Evolutionary conservation across 2,329 filamentous ascomycete genomes (phyloP).

Genomic region (Colletotrichum sp.): DNA sequence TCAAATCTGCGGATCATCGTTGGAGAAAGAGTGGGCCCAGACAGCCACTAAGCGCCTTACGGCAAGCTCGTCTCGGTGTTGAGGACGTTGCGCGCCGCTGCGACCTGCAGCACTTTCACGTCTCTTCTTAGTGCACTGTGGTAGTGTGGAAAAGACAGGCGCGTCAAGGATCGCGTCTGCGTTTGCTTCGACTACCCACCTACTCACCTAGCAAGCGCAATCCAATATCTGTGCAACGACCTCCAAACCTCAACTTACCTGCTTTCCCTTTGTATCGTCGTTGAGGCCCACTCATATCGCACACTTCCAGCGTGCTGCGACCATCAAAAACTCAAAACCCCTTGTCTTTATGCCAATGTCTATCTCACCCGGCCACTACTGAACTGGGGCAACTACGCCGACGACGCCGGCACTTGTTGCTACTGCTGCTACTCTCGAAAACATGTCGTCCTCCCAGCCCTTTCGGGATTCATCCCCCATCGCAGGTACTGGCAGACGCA

Average conservation of each 20-base stretch:
- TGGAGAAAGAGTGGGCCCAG: neutral
- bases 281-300: neutral
- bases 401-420: neutral
- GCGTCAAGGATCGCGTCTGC: slow-evolving; percentile 7
- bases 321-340: neutral
- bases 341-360: neutral
- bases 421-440: neutral
- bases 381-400: neutral
- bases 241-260: neutral
- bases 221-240: neutral
- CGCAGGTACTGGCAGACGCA: neutral
- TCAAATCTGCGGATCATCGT: neutral
- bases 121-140: neutral
- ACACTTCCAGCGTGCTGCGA: neutral
- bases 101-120: neutral
- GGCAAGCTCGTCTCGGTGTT: neutral
- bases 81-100: neutral
- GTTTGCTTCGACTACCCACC: neutral
- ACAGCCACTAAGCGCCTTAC: neutral
- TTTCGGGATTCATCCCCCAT: slow-evolving; percentile 20
- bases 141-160: neutral
- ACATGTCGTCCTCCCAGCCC: slow-evolving; percentile 19
- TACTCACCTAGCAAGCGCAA: neutral
- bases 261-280: neutral
- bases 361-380: neutral